Evolutionary conservation across 768 basidiomycete species (phyloP).

Genomic region (Pleurotus salmoneostramineus): DNA sequence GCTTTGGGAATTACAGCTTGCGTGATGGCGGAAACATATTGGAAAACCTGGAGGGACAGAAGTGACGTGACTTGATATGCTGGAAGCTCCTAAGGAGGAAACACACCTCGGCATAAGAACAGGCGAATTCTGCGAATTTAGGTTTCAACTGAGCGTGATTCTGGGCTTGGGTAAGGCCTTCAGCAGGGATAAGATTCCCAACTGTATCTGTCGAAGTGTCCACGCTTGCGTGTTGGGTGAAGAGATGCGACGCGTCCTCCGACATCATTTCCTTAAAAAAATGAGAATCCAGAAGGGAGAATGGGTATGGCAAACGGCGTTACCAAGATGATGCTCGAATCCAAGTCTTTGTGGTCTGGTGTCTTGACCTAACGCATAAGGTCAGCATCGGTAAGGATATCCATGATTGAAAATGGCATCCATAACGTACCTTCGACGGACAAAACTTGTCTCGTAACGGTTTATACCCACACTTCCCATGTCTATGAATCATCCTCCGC

Average conservation of each 20-base stretch:
- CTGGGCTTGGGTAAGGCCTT: conserved; percentile 44
- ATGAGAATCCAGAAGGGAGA: not conserved
- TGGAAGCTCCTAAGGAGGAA: not conserved
- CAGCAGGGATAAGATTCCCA: conserved; percentile 39
- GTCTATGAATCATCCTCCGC: conserved; percentile 62
- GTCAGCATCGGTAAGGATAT: not conserved
- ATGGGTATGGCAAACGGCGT: not conserved
- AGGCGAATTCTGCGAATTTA: conserved; percentile 76
- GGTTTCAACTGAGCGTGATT: conserved; percentile 54
- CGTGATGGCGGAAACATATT: conserved; percentile 61
- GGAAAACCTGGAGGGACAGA: conserved; percentile 54
- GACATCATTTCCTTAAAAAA: conserved; percentile 67
- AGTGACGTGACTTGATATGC: not conserved
- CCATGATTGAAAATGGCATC: not conserved
- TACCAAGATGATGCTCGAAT: conserved; percentile 65
- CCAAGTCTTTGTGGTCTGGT: conserved; percentile 38
- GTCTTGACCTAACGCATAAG: conserved; percentile 30
- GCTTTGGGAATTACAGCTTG: conserved; percentile 66
- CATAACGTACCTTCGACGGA: conserved; percentile 62
- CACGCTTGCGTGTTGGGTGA: conserved; percentile 43
- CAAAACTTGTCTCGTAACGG: conserved; percentile 63
- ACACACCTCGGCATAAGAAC: conserved; percentile 57
- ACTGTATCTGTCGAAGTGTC: conserved; percentile 52
- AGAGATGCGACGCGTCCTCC: conserved; percentile 53
- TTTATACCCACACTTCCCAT: conserved; percentile 67